Evolutionary conservation across 345 rosid genomes (phyloP).

Genomic region (Mercurialis annua): DNA sequence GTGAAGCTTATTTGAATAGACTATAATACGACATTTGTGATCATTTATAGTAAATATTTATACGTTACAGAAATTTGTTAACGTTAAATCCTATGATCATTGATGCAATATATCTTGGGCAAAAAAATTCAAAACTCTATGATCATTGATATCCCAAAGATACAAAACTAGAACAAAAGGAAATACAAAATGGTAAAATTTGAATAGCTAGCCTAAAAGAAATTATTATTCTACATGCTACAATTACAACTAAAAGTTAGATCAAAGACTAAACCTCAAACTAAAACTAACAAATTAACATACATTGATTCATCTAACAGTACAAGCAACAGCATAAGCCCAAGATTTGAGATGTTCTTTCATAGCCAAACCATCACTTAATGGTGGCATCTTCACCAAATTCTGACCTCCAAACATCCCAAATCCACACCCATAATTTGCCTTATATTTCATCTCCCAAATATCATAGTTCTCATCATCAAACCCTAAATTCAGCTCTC

Average conservation of each 20-base stretch:
- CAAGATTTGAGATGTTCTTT: constrained; percentile 56
- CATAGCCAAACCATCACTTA: constrained; percentile 55
- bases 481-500: constrained; percentile 33
- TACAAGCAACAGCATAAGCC: constrained; percentile 58
- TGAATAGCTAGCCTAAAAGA: neutral
- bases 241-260: constrained; percentile 1
- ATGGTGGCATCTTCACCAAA: constrained; percentile 42
- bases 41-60: too few species aligned
- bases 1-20: too few species aligned
- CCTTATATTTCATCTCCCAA: neutral
- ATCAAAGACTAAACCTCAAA: neutral
- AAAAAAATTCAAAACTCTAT: neutral
- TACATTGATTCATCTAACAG: constrained; percentile 29
- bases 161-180: neutral
- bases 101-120: too few species aligned
- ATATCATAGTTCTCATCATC: constrained; percentile 10
- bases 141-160: neutral
- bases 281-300: too few species aligned
- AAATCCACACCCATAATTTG: neutral
- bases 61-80: too few species aligned
- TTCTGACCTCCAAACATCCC: constrained; percentile 5
- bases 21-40: too few species aligned
- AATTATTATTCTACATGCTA: neutral
- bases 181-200: neutral
- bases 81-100: too few species aligned